Evolutionary conservation across 768 basidiomycete species (phyloP).

Genomic region (Boletus rubroflammeus): DNA sequence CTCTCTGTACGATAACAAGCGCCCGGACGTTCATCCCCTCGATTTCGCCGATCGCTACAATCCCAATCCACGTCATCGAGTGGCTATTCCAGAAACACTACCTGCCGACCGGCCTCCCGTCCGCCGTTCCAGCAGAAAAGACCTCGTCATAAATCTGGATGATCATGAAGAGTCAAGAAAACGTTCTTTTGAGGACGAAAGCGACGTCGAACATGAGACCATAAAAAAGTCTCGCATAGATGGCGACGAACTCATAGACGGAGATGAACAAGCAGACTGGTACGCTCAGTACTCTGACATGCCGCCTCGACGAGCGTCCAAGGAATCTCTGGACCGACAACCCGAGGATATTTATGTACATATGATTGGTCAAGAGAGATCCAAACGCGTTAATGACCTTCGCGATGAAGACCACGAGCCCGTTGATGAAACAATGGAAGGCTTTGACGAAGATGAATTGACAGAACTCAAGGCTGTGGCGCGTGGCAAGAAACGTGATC

Average conservation of each 20-base stretch:
- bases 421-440: slow-evolving; percentile 34
- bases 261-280: slow-evolving; percentile 45
- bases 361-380: slow-evolving; percentile 44
- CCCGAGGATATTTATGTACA: slow-evolving; percentile 41
- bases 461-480: slow-evolving; percentile 35
- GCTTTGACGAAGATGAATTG: slow-evolving; percentile 42
- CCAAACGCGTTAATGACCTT: slow-evolving; percentile 31
- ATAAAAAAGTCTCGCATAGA: slow-evolving; percentile 55
- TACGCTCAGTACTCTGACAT: slow-evolving; percentile 31
- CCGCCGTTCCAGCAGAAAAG: slow-evolving; percentile 33
- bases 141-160: slow-evolving; percentile 21
- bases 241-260: slow-evolving; percentile 45
- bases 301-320: slow-evolving; percentile 41
- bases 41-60: slow-evolving; percentile 40
- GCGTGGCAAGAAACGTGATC: slow-evolving; percentile 71
- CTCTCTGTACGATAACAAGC: slow-evolving; percentile 16
- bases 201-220: slow-evolving; percentile 39
- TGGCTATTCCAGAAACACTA: slow-evolving; percentile 3
- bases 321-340: slow-evolving; percentile 44
- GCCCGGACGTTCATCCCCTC: slow-evolving; percentile 15
- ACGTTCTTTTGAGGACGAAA: slow-evolving; percentile 44
- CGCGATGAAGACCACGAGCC: slow-evolving; percentile 48
- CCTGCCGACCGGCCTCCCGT: slow-evolving; percentile 19
- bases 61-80: slow-evolving; percentile 23
- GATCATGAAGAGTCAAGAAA: slow-evolving; percentile 35